phyloP scores from a whole-genome alignment of 306 rosid genomes.

The Glycyrrhiza uralensis region DNA sequence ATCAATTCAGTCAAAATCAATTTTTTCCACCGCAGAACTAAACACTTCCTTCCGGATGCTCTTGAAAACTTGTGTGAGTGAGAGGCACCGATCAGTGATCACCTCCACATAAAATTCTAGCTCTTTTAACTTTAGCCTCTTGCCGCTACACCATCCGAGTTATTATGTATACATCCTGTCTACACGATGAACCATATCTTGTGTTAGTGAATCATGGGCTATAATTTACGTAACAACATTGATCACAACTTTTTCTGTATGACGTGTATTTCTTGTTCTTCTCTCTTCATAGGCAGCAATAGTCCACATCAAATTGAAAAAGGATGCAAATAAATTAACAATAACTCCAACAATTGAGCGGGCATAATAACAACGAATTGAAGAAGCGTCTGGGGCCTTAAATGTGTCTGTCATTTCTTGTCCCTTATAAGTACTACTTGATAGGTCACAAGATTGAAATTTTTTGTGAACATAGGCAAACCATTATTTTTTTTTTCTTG shows the following conservation, averaged over 20 bases:
- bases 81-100: neutral
- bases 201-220: neutral
- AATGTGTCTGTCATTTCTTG: neutral
- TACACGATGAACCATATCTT: neutral
- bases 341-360: neutral
- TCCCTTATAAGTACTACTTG: neutral
- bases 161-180: too few species aligned
- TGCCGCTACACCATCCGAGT: neutral
- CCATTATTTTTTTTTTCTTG: neutral
- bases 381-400: neutral
- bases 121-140: neutral
- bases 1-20: too few species aligned
- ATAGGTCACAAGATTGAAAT: too few species aligned
- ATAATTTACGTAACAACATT: neutral
- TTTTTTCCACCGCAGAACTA: too few species aligned
- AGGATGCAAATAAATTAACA: neutral
- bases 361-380: neutral
- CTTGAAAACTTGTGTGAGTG: neutral
- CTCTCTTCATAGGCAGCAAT: neutral
- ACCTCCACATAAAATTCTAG: neutral
- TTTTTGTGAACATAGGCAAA: neutral
- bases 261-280: neutral
- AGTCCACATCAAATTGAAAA: neutral
- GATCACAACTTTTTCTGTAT: neutral
- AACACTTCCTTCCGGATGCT: too few species aligned